Percentiles rank a stretch among this genome's conserved stretches.
These are phyloP conservation scores for Mortierella hygrophila DNA, from an alignment of 192 early-diverging fungal species.

Conservation along the genomic window DNA sequence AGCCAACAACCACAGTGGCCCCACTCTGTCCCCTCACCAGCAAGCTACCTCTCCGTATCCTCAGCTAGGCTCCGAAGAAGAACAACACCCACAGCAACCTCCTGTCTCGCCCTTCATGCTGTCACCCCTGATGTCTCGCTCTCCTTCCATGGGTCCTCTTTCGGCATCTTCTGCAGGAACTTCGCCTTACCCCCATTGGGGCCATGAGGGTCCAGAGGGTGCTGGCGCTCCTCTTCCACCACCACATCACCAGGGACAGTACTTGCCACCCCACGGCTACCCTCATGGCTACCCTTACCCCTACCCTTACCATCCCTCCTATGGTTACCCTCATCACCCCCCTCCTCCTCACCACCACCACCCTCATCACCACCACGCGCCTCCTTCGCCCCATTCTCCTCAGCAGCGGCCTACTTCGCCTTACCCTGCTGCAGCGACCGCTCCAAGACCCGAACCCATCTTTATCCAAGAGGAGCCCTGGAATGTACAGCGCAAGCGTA, in stretches of 20 bases:
- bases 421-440: not conserved
- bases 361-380: conserved; percentile 21
- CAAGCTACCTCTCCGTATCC: conserved; percentile 12
- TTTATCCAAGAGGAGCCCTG: conserved; percentile 56
- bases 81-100: not conserved
- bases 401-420: conserved; percentile 12
- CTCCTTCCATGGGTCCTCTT: conserved; percentile 28
- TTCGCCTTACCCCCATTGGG: conserved; percentile 43
- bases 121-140: conserved; percentile 38
- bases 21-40: conserved; percentile 13
- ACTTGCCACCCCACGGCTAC: conserved; percentile 33
- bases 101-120: conserved; percentile 51
- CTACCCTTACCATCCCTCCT: conserved; percentile 51
- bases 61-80: conserved; percentile 1
- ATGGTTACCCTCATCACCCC: conserved; percentile 45
- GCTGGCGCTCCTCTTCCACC: conserved; percentile 15
- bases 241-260: conserved; percentile 28
- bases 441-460: conserved; percentile 38
- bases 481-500: conserved; percentile 45
- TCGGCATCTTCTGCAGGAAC: conserved; percentile 6
- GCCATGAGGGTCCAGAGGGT: conserved; percentile 21
- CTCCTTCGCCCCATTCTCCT: conserved; percentile 11
- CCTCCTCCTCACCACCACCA: conserved; percentile 28
- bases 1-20: conserved; percentile 8
- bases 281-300: conserved; percentile 49